These are phyloP conservation scores for Malus fusca DNA, from an alignment of 306 rosid species.

Conservation along the genomic window DNA sequence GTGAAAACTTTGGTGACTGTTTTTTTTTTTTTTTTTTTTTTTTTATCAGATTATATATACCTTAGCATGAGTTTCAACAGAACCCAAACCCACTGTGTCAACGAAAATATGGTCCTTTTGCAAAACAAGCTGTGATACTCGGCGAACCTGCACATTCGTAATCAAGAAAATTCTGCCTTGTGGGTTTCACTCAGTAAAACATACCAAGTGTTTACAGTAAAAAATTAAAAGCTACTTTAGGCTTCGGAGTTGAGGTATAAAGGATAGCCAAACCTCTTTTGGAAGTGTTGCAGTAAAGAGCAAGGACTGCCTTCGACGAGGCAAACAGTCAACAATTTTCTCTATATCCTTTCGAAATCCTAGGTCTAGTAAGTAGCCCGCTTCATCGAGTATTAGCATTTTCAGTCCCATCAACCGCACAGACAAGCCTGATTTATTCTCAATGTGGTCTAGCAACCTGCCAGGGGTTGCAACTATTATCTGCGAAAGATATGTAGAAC, in stretches of 20 bases:
- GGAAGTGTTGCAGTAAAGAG: conserved; percentile 87
- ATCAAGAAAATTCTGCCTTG: conserved; percentile 13
- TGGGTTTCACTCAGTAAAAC: conserved; percentile 16
- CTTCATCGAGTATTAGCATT: conserved; percentile 95
- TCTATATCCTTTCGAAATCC: conserved; percentile 91
- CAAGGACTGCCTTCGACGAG: conserved; percentile 79
- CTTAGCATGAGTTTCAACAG: conserved; percentile 72
- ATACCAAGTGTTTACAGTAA: neutral
- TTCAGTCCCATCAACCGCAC: conserved; percentile 69
- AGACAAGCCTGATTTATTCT: conserved; percentile 78
- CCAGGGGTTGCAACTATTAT: conserved; percentile 94
- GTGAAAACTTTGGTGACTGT: neutral
- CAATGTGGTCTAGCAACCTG: conserved; percentile 88
- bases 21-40: too few species aligned
- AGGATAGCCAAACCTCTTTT: conserved; percentile 58
- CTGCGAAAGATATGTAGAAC: conserved; percentile 34
- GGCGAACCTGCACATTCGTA: conserved; percentile 60
- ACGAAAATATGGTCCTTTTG: conserved; percentile 72
- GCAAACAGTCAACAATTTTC: conserved; percentile 90
- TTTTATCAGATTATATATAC: conserved; percentile 27
- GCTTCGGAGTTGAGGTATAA: conserved; percentile 4
- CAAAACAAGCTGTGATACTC: conserved; percentile 87
- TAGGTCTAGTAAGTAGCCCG: conserved; percentile 76
- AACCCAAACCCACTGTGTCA: conserved; percentile 85
- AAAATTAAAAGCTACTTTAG: neutral